A percentile compares a stretch with the other conserved stretches of the same genome.
Conservation (phyloP, 2,329 filamentous ascomycete genomes). For the Pseudocercospora crystallina region DNA sequence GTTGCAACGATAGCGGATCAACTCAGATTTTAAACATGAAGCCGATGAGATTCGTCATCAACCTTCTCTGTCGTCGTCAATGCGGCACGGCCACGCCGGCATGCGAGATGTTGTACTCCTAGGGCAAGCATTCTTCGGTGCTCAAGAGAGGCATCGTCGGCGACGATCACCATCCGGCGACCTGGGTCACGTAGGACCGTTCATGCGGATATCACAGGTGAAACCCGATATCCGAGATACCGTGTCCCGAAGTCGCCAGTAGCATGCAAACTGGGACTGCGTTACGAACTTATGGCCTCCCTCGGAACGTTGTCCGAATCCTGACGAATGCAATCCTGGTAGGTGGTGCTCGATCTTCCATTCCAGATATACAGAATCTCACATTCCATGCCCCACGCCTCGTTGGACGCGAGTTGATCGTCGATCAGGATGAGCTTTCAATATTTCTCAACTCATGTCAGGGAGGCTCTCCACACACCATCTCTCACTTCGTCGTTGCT, state of each 20-base stretch:
- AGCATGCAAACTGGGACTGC: neutral
- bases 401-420: neutral
- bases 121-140: neutral
- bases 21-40: neutral
- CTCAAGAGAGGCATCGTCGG: conserved; percentile 1
- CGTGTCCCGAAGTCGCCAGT: neutral
- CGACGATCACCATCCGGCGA: neutral
- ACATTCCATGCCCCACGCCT: conserved; percentile 6
- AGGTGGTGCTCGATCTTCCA: conserved; percentile 4
- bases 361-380: conserved; percentile 2
- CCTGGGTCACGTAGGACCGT: neutral
- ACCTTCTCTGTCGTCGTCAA: neutral
- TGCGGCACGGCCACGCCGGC: neutral
- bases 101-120: conserved; percentile 1
- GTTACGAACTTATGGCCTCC: neutral
- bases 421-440: neutral
- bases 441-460: neutral
- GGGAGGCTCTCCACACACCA: neutral
- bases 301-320: conserved; percentile 2
- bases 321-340: conserved; percentile 7
- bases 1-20: no score
- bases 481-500: neutral
- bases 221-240: neutral
- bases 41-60: neutral
- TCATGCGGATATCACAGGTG: conserved; percentile 1